Evolutionary conservation across 495 filamentous ascomycete species (phyloP).

Genomic region (Tetracladium marchalianum): DNA sequence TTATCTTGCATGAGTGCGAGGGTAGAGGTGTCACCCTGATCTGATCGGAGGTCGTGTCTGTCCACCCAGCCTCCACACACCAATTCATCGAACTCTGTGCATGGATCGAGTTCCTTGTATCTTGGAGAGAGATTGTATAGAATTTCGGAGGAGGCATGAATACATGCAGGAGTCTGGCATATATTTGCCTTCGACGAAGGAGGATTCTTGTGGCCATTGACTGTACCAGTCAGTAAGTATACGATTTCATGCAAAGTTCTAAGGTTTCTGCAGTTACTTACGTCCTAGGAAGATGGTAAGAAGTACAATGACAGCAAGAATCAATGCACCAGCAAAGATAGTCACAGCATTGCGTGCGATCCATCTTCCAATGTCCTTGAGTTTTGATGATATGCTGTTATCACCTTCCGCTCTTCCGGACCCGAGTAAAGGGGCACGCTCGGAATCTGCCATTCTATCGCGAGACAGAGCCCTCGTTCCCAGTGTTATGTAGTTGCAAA

Average conservation of each 20-base stretch:
- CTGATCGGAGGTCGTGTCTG: slow-evolving; percentile 55
- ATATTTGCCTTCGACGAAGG: slow-evolving; percentile 12
- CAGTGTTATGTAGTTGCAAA: too few relatives aligned
- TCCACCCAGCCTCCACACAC: slow-evolving; percentile 60
- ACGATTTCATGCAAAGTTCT: background rate
- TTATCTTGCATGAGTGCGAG: slow-evolving; percentile 50
- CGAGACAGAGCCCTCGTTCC: too few relatives aligned
- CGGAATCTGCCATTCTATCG: background rate
- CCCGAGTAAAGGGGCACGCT: slow-evolving; percentile 1
- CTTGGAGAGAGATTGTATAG: slow-evolving; percentile 59
- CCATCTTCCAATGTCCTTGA: slow-evolving; percentile 4
- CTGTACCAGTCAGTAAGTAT: background rate
- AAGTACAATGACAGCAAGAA: slow-evolving; percentile 4
- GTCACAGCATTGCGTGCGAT: slow-evolving; percentile 7
- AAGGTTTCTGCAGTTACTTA: slow-evolving; percentile 4
- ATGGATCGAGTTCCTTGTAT: slow-evolving; percentile 54
- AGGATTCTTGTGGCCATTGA: background rate
- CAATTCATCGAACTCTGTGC: slow-evolving; percentile 56
- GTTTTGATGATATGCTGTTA: background rate
- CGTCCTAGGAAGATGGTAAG: slow-evolving; percentile 14
- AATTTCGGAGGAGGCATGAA: slow-evolving; percentile 58
- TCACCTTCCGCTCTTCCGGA: background rate
- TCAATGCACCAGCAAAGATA: slow-evolving; percentile 6
- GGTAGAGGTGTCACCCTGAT: slow-evolving; percentile 50
- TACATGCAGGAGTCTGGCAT: slow-evolving; percentile 53